phyloP scores from a whole-genome alignment of 495 filamentous ascomycete genomes.

The Tuber brumale region DNA sequence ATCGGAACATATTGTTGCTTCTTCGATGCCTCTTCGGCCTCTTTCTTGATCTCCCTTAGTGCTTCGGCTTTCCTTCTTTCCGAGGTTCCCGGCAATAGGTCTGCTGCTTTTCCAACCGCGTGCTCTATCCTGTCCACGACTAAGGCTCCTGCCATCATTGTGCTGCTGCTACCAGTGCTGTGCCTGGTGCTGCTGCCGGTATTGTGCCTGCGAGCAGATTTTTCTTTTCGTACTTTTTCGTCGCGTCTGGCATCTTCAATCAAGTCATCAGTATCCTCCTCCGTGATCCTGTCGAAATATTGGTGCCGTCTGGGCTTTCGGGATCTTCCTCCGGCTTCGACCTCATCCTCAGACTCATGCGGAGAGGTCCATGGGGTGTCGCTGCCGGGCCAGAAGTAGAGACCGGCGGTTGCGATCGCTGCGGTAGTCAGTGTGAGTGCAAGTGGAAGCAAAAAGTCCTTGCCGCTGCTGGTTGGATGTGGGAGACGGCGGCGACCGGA shows the following conservation, averaged over 20 bases:
- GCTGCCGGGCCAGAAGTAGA: constrained; percentile 37
- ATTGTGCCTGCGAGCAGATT: neutral
- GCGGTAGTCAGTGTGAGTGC: constrained; percentile 38
- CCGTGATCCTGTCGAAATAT: constrained; percentile 26
- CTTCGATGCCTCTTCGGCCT: constrained; percentile 17
- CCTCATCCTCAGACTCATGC: constrained; percentile 23
- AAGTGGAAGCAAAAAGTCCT: constrained; percentile 33
- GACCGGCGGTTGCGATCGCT: constrained; percentile 36
- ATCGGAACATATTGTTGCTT: constrained; percentile 29
- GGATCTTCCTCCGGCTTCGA: neutral
- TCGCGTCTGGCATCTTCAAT: constrained; percentile 35
- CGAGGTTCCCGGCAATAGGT: constrained; percentile 12
- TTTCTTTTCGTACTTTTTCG: constrained; percentile 14
- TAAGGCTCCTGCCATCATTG: constrained; percentile 15
- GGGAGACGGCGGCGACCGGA: constrained; percentile 22
- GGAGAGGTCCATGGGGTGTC: constrained; percentile 28
- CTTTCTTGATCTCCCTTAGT: constrained; percentile 15
- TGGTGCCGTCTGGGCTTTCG: constrained; percentile 15
- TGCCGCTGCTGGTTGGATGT: constrained; percentile 13
- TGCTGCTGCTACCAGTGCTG: constrained; percentile 1
- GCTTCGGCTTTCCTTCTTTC: constrained; percentile 6
- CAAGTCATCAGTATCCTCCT: constrained; percentile 38
- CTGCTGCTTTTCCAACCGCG: constrained; percentile 15
- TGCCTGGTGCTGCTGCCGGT: constrained; percentile 12
- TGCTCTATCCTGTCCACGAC: constrained; percentile 12